These are phyloP conservation scores for Phallus indusiatus DNA, from an alignment of 768 basidiomycete genomes.

Conservation along the genomic window DNA sequence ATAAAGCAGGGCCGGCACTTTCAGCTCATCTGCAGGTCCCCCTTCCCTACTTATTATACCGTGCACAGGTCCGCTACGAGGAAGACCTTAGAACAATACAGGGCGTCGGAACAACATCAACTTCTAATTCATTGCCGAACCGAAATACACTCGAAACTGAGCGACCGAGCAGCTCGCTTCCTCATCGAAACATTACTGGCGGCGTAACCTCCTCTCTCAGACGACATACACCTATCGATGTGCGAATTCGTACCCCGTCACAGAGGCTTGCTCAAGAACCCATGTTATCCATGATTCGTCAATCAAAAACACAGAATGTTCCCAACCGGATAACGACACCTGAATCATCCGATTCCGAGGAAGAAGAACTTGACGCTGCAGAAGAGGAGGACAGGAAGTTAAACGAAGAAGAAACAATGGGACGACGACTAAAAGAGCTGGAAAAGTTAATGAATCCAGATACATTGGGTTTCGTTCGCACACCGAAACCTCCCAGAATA, in stretches of 20 bases:
- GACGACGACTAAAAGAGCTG: constrained; percentile 58
- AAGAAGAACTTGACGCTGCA: constrained; percentile 46
- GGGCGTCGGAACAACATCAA: constrained; percentile 56
- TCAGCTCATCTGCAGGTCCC: constrained; percentile 74
- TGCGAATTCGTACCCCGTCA: constrained; percentile 59
- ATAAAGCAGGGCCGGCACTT: constrained; percentile 69
- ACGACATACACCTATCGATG: constrained; percentile 46
- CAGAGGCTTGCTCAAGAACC: constrained; percentile 38
- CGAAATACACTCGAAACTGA: background rate
- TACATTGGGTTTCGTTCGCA: constrained; percentile 48
- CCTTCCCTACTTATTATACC: constrained; percentile 74
- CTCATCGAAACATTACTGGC: background rate
- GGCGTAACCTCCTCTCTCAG: constrained; percentile 33
- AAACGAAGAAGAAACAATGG: constrained; percentile 60
- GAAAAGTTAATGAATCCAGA: constrained; percentile 69
- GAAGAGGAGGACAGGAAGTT: constrained; percentile 60
- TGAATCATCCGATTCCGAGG: constrained; percentile 19
- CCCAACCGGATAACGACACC: constrained; percentile 25
- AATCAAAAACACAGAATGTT: constrained; percentile 43
- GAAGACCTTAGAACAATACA: constrained; percentile 75
- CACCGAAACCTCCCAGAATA: constrained; percentile 25
- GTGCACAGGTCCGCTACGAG: constrained; percentile 76
- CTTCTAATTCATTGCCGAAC: constrained; percentile 19
- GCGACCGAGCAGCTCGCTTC: background rate
- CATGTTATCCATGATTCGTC: constrained; percentile 24